A percentile compares a stretch with the other conserved stretches of the same genome.
Evolutionary conservation across 2,329 filamentous ascomycete genomes (phyloP).

Genomic region (Huntiella moniliformis): DNA sequence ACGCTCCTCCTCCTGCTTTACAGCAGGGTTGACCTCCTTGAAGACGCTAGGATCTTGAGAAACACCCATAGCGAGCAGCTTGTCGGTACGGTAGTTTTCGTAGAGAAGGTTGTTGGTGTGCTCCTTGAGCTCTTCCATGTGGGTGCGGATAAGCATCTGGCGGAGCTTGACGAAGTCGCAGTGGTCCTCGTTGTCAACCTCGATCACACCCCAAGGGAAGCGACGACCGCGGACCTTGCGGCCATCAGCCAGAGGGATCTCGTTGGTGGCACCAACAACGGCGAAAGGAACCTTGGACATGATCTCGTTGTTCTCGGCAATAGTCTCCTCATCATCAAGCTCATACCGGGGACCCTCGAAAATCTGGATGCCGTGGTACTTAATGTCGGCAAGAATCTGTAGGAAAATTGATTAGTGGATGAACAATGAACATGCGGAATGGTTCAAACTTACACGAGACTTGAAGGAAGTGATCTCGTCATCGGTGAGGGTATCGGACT

Average conservation of each 20-base stretch:
- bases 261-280: conserved; percentile 88
- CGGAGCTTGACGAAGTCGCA: conserved; percentile 99
- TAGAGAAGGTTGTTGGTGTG: conserved; percentile 98
- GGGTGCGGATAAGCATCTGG: conserved; percentile 98
- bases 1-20: conserved; percentile 99
- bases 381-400: conserved; percentile 90
- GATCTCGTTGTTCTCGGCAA: conserved; percentile 99
- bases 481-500: conserved; percentile 93
- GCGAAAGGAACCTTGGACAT: conserved; percentile 99
- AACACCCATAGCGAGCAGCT: conserved; percentile 96
- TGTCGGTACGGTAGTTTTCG: conserved; percentile 99
- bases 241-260: conserved; percentile 79
- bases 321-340: conserved; percentile 97
- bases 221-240: conserved; percentile 89
- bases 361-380: conserved; percentile 94
- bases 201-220: conserved; percentile 96
- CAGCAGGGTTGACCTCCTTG: conserved; percentile 99
- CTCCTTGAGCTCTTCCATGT: conserved; percentile 99
- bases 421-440: conserved; percentile 11
- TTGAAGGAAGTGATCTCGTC: conserved; percentile 93
- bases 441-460: conserved; percentile 54
- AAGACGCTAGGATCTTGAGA: conserved; percentile 97
- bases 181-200: conserved; percentile 99
- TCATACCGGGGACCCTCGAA: conserved; percentile 98
- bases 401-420: conserved; percentile 11